These are phyloP conservation scores for Xylariaceae sp. DNA, from an alignment of 2,329 filamentous ascomycete genomes.

Conservation along the genomic window DNA sequence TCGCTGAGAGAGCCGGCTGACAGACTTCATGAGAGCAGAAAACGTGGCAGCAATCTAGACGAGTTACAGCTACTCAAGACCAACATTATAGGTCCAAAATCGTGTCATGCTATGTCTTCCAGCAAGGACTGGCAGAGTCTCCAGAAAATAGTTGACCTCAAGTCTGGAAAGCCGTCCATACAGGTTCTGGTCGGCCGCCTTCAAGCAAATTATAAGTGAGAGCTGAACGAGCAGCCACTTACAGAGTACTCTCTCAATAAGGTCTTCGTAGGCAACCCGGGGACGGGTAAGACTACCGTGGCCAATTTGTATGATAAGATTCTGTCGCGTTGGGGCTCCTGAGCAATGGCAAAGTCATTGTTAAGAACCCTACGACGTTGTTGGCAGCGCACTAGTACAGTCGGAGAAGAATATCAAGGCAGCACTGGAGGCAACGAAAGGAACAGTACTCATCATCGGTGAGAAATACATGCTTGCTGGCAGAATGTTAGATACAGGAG, in stretches of 20 bases:
- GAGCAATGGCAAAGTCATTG: conserved; percentile 55
- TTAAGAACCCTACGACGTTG: conserved; percentile 77
- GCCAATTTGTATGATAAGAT: conserved; percentile 42
- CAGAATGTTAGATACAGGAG: conserved; percentile 21
- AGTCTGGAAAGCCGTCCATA: conserved; percentile 44
- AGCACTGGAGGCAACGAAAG: conserved; percentile 69
- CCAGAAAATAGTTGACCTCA: conserved; percentile 34
- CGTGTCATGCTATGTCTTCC: conserved; percentile 50
- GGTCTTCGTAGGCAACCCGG: conserved; percentile 41
- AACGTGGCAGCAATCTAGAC: conserved; percentile 51
- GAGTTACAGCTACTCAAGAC: conserved; percentile 57
- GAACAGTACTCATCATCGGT: conserved; percentile 82
- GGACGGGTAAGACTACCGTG: conserved; percentile 43
- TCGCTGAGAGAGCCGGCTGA: conserved; percentile 66
- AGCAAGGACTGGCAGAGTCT: conserved; percentile 21
- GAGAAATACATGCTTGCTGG: conserved; percentile 74
- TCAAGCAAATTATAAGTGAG: conserved; percentile 38
- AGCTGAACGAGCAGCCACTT: conserved; percentile 36
- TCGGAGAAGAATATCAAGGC: conserved; percentile 76
- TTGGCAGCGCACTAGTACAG: conserved; percentile 66
- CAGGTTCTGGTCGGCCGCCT: conserved; percentile 48
- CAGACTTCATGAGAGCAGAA: conserved; percentile 49
- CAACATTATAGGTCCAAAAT: conserved; percentile 28
- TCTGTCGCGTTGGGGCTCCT: conserved; percentile 43
- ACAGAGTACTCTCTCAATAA: conserved; percentile 39